A percentile compares a stretch with the other conserved stretches of the same genome.
These are phyloP conservation scores for Alternaria metachromatica DNA, from an alignment of 2,329 filamentous ascomycete species.

Conservation along the genomic window DNA sequence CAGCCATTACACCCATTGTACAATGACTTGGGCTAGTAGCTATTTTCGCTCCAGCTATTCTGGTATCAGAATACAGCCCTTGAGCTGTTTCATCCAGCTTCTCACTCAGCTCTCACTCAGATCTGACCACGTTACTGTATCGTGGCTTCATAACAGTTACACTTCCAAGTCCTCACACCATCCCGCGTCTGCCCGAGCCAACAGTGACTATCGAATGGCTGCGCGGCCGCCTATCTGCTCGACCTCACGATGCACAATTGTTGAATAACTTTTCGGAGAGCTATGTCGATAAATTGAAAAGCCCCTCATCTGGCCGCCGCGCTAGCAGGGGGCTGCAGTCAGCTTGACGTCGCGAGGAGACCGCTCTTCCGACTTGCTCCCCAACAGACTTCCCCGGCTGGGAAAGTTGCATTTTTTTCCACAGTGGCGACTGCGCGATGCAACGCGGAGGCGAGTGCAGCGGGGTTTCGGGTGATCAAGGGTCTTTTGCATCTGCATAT, in stretches of 20 bases:
- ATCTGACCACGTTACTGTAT: neutral
- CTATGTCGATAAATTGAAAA: slow-evolving; percentile 29
- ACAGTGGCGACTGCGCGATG: slow-evolving; percentile 24
- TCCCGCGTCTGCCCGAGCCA: slow-evolving; percentile 1
- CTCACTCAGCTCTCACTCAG: neutral
- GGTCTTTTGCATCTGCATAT: neutral
- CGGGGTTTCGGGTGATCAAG: neutral
- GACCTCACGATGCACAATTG: slow-evolving; percentile 37
- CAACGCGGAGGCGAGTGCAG: slow-evolving; percentile 2
- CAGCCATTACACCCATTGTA: neutral
- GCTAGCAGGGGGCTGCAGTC: slow-evolving; percentile 24
- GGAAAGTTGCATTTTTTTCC: slow-evolving; percentile 11
- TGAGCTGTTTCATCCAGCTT: neutral
- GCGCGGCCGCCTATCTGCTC: slow-evolving; percentile 2
- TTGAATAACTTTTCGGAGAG: slow-evolving; percentile 31
- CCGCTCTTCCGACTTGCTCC: slow-evolving; percentile 19
- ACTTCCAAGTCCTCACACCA: neutral
- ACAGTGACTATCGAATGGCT: slow-evolving; percentile 5
- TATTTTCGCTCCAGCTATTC: neutral
- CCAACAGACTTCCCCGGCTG: slow-evolving; percentile 31
- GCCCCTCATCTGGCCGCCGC: slow-evolving; percentile 26
- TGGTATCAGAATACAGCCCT: neutral
- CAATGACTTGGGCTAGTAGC: neutral
- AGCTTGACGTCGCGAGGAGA: slow-evolving; percentile 19
- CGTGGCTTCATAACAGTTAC: neutral